Base-by-base conservation (phyloP, 176 grass and related monocot genomes). In the Oryza glaberrima region DNA sequence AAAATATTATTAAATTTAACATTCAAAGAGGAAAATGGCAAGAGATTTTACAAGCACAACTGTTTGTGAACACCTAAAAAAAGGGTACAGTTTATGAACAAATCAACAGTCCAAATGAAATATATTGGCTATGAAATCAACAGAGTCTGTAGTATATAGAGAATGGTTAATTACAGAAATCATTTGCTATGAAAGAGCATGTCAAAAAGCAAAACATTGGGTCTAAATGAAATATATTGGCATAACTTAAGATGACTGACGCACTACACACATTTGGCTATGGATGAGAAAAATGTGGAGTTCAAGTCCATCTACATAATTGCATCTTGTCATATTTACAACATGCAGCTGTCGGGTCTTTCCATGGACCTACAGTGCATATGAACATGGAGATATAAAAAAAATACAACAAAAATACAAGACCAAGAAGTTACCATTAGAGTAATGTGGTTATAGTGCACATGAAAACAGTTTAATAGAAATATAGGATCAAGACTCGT, bases 1-100 rank as follows among this genome's bases (percentile, higher is more conserved):
- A 82, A 15, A 86, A 44, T 45, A 72, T 43, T 35, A 20, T 84
- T 87, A 48, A 35, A 77, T 81, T 38, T 26, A 85, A 34, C 65
- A 75, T 71, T 54, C 11, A 20, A 17, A 81, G 2, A 11, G 2
- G 1, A 1, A 63, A 72, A 77, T 12, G 15, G 8, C 15, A 85
- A 80, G 69, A 16, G 25, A 68, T n/a, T 46, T 17, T n/a, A 48
- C 19, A 36, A 11, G 41, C 49, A 40, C n/a, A 9, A 30, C 34
- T 54, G 5, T 60, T 66, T 77, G 40, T 81, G 65, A 73, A 80
- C 63, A 49, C 15, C 49, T 54, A 0, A 54, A 54, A 6, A 17
- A 54, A 52, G 16, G 12, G 4, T 17, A 17, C 15, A 17, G 15
- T 17, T 17, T 54, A 15, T 54, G 15, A 54, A 54, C 46, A 16